Conservation (phyloP, 768 basidiomycete genomes). For the Boletus rex-veris region DNA sequence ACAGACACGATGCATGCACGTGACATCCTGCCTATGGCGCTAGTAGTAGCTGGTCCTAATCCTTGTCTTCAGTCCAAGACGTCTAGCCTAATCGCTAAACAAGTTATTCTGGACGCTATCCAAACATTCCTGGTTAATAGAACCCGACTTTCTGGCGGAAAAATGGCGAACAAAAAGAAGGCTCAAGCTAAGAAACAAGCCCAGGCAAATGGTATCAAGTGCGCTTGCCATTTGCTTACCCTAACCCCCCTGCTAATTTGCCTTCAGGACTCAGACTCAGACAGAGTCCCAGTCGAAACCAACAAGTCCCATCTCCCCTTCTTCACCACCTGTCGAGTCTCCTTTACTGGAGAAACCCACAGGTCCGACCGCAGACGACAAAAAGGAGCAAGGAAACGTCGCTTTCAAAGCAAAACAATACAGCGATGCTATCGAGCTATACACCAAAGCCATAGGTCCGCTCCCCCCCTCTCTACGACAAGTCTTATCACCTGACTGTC, state of each 20-base stretch:
- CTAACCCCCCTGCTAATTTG: constrained; percentile 4
- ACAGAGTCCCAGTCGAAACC: constrained; percentile 6
- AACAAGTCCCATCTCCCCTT: constrained; percentile 19
- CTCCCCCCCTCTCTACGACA: constrained; percentile 18
- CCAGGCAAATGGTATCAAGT: constrained; percentile 28
- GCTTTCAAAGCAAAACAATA: constrained; percentile 68
- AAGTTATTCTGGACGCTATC: constrained; percentile 10
- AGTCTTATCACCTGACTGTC: constrained; percentile 3
- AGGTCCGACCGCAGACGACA: constrained; percentile 48
- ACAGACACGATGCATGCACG: not conserved
- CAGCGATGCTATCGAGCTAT: constrained; percentile 65
- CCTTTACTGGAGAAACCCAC: constrained; percentile 15
- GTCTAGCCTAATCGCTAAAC: not conserved
- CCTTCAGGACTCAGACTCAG: constrained; percentile 15
- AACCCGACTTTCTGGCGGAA: not conserved
- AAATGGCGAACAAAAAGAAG: constrained; percentile 34
- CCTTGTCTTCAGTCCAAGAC: not conserved
- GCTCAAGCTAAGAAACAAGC: constrained; percentile 25
- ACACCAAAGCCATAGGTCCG: constrained; percentile 72
- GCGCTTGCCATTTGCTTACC: not conserved
- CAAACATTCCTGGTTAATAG: not conserved
- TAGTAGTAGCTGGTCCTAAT: not conserved
- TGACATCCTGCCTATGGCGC: constrained; percentile 2
- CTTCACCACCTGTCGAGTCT: constrained; percentile 7
- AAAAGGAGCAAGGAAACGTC: constrained; percentile 73